phyloP scores from a whole-genome alignment of 2,329 filamentous ascomycete species.

The Neobulgaria alba region DNA sequence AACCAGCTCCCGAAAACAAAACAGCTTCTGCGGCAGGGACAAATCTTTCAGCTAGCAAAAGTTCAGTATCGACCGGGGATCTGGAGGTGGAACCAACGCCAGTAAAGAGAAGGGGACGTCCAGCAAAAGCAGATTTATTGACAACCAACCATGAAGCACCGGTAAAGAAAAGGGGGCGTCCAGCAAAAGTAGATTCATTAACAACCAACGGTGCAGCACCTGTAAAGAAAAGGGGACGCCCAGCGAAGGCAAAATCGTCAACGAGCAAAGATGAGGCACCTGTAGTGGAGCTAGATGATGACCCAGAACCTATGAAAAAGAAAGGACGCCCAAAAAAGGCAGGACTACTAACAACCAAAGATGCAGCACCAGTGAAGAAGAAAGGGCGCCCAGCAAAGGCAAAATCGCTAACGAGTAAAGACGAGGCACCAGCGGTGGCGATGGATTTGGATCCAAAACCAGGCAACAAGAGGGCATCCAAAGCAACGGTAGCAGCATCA shows the following conservation, averaged over 20 bases:
- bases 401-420: neutral
- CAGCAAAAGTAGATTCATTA: no score
- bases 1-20: no score
- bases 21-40: no score
- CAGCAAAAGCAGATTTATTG: no score
- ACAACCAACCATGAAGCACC: neutral
- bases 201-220: no score
- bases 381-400: no score
- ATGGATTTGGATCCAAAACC: neutral
- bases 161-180: no score
- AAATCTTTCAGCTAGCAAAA: no score
- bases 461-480: neutral
- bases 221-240: no score
- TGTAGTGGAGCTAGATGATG: neutral
- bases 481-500: conserved; percentile 1
- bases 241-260: no score
- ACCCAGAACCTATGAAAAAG: neutral
- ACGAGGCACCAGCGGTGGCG: neutral
- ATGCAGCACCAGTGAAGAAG: no score
- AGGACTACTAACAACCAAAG: conserved; percentile 3
- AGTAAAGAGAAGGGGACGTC: no score
- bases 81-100: neutral
- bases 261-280: neutral
- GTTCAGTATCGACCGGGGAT: neutral
- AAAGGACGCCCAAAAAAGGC: neutral